These are phyloP conservation scores for Aspergillus ochraceoroseus DNA, from an alignment of 2,329 filamentous ascomycete species.

Conservation along the genomic window DNA sequence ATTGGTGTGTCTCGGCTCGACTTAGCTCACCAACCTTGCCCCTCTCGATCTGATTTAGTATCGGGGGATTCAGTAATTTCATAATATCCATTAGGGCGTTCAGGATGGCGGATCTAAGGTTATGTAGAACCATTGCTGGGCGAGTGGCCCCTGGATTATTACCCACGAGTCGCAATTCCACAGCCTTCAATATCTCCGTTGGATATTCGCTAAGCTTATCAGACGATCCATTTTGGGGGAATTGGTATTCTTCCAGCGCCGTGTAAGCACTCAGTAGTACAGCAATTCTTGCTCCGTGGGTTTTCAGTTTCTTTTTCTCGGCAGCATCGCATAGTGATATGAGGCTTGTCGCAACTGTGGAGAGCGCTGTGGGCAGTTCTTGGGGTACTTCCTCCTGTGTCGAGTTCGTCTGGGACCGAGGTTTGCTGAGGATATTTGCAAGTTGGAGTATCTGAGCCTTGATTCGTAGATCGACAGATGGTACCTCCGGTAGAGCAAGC, in stretches of 20 bases:
- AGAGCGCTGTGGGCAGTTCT: not conserved
- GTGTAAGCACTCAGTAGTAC: constrained; percentile 50
- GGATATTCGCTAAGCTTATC: constrained; percentile 12
- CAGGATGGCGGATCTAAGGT: constrained; percentile 41
- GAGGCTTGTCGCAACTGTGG: constrained; percentile 23
- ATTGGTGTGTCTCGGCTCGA: constrained; percentile 33
- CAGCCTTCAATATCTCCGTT: constrained; percentile 17
- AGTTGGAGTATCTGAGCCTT: constrained; percentile 50
- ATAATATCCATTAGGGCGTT: constrained; percentile 45
- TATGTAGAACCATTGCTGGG: constrained; percentile 28
- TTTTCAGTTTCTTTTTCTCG: constrained; percentile 16
- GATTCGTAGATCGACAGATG: constrained; percentile 42
- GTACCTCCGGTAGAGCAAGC: constrained; percentile 39
- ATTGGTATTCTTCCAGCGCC: constrained; percentile 45
- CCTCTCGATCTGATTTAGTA: constrained; percentile 51
- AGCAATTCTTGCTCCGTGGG: constrained; percentile 37
- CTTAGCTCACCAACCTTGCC: constrained; percentile 42
- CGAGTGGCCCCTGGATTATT: constrained; percentile 28
- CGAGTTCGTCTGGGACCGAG: constrained; percentile 15
- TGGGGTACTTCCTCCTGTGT: not conserved
- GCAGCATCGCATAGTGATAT: constrained; percentile 46
- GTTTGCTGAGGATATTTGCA: constrained; percentile 33
- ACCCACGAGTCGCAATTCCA: too few species aligned
- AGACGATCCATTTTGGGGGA: too few species aligned
- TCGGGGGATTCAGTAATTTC: constrained; percentile 42